phyloP scores from a whole-genome alignment of 2,329 filamentous ascomycete species.

The Colletotrichum limetticola region DNA sequence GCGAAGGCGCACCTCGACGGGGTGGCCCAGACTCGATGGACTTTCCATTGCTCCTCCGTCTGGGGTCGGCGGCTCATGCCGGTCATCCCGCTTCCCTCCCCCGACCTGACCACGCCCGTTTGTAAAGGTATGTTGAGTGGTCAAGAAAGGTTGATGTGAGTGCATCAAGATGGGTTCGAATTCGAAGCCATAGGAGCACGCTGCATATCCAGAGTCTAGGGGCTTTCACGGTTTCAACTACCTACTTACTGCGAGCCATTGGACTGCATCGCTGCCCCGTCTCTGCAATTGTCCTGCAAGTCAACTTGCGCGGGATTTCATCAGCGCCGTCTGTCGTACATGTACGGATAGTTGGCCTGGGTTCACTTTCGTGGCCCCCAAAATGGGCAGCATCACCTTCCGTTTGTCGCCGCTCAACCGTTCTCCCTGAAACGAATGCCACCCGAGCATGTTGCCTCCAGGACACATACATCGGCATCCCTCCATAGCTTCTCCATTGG shows the following conservation, averaged over 20 bases:
- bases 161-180: no score
- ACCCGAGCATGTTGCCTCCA: neutral
- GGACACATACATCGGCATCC: no score
- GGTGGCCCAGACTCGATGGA: neutral
- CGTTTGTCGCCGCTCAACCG: neutral
- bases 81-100: neutral
- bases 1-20: neutral
- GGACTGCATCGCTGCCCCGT: neutral
- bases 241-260: neutral
- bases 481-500: neutral
- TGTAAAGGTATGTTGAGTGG: neutral
- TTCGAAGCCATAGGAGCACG: no score
- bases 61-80: neutral
- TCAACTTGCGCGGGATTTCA: neutral
- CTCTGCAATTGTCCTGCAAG: neutral
- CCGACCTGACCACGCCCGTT: neutral
- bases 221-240: neutral
- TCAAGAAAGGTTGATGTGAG: no score
- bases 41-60: neutral
- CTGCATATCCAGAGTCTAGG: neutral
- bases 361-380: neutral
- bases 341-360: neutral
- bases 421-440: neutral
- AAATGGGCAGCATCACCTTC: neutral
- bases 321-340: neutral